These are phyloP conservation scores for Kodamaea sp. DNA, from an alignment of 1,139 yeast genomes.

Conservation along the genomic window DNA sequence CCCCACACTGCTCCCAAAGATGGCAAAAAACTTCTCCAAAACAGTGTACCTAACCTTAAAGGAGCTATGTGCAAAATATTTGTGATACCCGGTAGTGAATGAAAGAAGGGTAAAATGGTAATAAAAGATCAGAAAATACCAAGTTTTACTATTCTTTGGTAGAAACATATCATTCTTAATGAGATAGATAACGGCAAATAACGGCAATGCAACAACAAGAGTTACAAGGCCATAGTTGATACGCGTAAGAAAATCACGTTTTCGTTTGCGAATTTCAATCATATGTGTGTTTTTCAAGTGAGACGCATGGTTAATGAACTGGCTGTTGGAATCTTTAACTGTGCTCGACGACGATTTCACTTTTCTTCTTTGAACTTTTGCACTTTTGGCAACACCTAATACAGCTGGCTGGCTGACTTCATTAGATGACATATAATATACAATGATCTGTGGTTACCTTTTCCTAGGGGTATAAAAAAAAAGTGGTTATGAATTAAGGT, in stretches of 20 bases:
- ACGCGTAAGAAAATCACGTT: slow-evolving; percentile 22
- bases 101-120: slow-evolving; percentile 41
- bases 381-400: slow-evolving; percentile 2
- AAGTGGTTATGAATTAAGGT: no score
- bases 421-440: no score
- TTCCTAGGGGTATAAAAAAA: no score
- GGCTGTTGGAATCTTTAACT: slow-evolving; percentile 4
- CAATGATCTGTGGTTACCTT: no score
- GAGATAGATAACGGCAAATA: slow-evolving; percentile 17
- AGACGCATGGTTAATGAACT: slow-evolving; percentile 21
- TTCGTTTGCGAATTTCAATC: slow-evolving; percentile 20
- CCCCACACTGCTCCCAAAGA: slow-evolving; percentile 59
- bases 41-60: slow-evolving; percentile 35
- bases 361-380: slow-evolving; percentile 21
- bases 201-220: slow-evolving; percentile 22
- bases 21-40: slow-evolving; percentile 43
- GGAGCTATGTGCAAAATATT: slow-evolving; percentile 62
- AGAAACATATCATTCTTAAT: slow-evolving; percentile 7
- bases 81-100: slow-evolving; percentile 58
- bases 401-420: no score
- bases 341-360: slow-evolving; percentile 9
- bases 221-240: slow-evolving; percentile 20
- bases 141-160: slow-evolving; percentile 21
- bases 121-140: slow-evolving; percentile 32
- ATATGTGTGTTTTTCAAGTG: slow-evolving; percentile 20